phyloP scores from a whole-genome alignment of 1,139 yeast species.

The Geotrichum cucujoidarum region DNA sequence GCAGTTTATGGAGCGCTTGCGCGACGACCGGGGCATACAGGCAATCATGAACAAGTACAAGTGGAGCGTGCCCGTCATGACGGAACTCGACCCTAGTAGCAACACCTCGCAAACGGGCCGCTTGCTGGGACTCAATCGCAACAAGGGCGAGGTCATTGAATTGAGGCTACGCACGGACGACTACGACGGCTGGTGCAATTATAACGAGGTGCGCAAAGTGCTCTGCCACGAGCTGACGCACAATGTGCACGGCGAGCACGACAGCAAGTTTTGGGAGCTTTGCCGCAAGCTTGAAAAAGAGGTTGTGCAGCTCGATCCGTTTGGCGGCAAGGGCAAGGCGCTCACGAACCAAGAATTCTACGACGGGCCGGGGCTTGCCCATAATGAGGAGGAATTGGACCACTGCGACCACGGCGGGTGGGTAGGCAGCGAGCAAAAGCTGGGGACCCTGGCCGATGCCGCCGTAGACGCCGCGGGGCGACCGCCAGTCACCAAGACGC shows the following conservation, averaged over 20 bases:
- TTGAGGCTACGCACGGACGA: conserved; percentile 40
- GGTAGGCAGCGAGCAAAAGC: conserved; percentile 23
- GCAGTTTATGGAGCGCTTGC: conserved; percentile 32
- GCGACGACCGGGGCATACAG: conserved; percentile 37
- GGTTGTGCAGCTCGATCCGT: conserved; percentile 36
- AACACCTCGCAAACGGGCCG: conserved; percentile 34
- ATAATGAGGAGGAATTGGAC: conserved; percentile 20
- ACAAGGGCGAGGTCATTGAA: conserved; percentile 38
- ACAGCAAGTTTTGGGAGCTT: conserved; percentile 38
- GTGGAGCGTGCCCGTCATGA: conserved; percentile 36
- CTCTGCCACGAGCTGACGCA: conserved; percentile 42
- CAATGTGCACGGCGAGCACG: conserved; percentile 38
- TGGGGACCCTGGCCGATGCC: conserved; percentile 1
- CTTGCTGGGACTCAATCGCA: conserved; percentile 37
- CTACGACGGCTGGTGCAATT: conserved; percentile 39
- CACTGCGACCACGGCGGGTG: conserved; percentile 32
- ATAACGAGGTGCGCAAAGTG: conserved; percentile 36
- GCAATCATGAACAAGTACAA: conserved; percentile 38
- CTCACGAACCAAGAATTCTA: conserved; percentile 24
- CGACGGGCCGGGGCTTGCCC: conserved; percentile 25
- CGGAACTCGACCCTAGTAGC: conserved; percentile 41
- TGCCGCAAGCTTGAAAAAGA: conserved; percentile 36
- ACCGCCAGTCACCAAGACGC: not conserved
- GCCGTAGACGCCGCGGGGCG: not conserved
- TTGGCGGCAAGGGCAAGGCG: conserved; percentile 24